Evolutionary conservation across 2,329 filamentous ascomycete genomes (phyloP), one percentile per base, ranked within the genome.

Genomic region (Metarhizium brunneum): DNA sequence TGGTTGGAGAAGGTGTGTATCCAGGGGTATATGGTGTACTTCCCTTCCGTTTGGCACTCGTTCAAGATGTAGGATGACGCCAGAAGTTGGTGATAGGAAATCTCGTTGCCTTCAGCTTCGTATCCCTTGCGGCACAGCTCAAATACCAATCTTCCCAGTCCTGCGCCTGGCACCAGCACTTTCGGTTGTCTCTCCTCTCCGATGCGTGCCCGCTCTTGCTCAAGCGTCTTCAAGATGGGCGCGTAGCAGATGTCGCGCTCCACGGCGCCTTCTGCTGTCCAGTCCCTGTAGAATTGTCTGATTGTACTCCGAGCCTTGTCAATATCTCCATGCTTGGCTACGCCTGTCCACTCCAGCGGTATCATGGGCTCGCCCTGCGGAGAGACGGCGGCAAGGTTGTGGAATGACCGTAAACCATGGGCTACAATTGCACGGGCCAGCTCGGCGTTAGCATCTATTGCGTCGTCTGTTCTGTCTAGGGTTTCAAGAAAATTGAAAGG

Each of bases 61-160:
- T 92, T 92, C 50, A 92, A 80, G 16, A 92, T 81, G 66, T 88
- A 86, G 0, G 81, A 83, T 6, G 89, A 95, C 1, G 90, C 90
- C 56, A 97, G 78, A n/a, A 99, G 81, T 68, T 96, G 90, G 69
- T 99, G 94, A 66, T 95, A 97, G 2, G 92, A 96, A 59, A 97
- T 95, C 71, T 99, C 89, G 66, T 96, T 97, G 32, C 92, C 92
- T 69, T 96, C 91, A 0, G 84, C 82, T 11, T 81, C 74, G 69
- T 85, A 95, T 11, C 94, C 92, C 1, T 75, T 76, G 32, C 74
- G 75, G 66, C 86, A 90, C 14, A 97, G 76, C 48, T 99, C 94
- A 64, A 95, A 95, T 0, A 97, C 89, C 2, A 97, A 76, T 14
- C 94, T 82, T 2, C 90, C 94, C 2, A 99, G 76, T 0, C 94